phyloP scores from a whole-genome alignment of 1,139 yeast genomes.

The Suhomyces bokatorum region DNA sequence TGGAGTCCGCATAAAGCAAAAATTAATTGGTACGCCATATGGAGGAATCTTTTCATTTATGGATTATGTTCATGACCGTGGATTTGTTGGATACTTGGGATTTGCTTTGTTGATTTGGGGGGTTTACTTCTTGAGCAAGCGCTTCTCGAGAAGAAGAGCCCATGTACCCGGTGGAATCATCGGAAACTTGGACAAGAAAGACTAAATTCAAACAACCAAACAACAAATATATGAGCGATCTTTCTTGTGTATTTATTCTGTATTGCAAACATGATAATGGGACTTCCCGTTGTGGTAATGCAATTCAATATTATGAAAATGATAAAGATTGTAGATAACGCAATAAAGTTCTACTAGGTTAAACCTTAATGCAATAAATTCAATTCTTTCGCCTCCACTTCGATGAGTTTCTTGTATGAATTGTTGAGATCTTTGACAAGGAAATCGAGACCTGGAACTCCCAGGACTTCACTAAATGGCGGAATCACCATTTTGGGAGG shows the following conservation, averaged over 20 bases:
- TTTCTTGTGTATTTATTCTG: neutral
- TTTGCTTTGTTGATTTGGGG: constrained; percentile 18
- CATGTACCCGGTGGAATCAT: constrained; percentile 24
- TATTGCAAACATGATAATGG: too few species aligned
- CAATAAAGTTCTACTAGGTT: too few species aligned
- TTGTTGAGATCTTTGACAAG: constrained; percentile 34
- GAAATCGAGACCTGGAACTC: constrained; percentile 36
- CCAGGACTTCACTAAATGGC: constrained; percentile 56
- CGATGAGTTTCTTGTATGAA: constrained; percentile 45
- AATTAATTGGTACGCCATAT: constrained; percentile 48
- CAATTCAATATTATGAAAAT: too few species aligned
- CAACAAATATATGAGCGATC: neutral
- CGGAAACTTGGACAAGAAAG: constrained; percentile 25
- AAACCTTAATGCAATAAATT: constrained; percentile 20
- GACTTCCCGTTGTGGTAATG: too few species aligned
- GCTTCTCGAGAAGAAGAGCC: constrained; percentile 1
- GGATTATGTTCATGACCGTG: constrained; percentile 47
- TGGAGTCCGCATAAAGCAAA: constrained; percentile 16
- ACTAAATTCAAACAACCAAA: constrained; percentile 9
- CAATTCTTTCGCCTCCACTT: constrained; percentile 39
- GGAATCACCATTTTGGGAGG: constrained; percentile 62
- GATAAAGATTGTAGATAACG: too few species aligned
- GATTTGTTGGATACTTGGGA: constrained; percentile 44
- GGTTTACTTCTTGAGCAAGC: neutral
- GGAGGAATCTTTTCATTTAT: constrained; percentile 37